These are phyloP conservation scores for Austroboletus novae-zelandiae DNA, from an alignment of 1,284 basidiomycete species.

Conservation along the genomic window DNA sequence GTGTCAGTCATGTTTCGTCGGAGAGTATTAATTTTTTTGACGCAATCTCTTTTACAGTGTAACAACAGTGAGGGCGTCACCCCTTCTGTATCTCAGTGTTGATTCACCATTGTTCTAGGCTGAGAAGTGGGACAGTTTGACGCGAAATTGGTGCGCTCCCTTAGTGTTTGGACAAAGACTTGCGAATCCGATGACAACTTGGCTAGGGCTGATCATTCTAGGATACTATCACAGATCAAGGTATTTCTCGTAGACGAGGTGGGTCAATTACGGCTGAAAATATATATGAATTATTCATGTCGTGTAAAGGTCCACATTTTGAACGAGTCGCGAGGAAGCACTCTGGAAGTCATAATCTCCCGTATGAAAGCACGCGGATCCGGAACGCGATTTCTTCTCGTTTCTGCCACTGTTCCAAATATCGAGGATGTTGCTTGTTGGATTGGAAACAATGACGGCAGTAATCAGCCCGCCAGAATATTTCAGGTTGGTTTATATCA, in stretches of 20 bases:
- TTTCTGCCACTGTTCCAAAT: constrained; percentile 95
- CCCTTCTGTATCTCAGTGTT: not conserved
- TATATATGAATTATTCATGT: not conserved
- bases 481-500: constrained; percentile 55
- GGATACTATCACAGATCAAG: constrained; percentile 66
- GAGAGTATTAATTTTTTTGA: constrained; percentile 1
- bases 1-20: constrained; percentile 12
- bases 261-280: constrained; percentile 12
- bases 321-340: constrained; percentile 85
- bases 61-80: constrained; percentile 57
- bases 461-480: constrained; percentile 55
- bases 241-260: constrained; percentile 93
- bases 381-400: constrained; percentile 77
- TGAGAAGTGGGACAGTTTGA: constrained; percentile 94
- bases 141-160: constrained; percentile 70
- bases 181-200: constrained; percentile 6
- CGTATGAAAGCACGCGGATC: constrained; percentile 84
- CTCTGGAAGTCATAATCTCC: constrained; percentile 89
- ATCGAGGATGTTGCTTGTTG: constrained; percentile 87
- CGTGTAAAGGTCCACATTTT: constrained; percentile 81
- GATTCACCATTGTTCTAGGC: constrained; percentile 49
- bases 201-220: constrained; percentile 60
- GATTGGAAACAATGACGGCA: constrained; percentile 57
- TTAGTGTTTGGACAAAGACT: constrained; percentile 2
- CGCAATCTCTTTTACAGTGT: constrained; percentile 44